Evolutionary conservation across 306 rosid genomes (phyloP).

Genomic region (Prunus armeniaca): DNA sequence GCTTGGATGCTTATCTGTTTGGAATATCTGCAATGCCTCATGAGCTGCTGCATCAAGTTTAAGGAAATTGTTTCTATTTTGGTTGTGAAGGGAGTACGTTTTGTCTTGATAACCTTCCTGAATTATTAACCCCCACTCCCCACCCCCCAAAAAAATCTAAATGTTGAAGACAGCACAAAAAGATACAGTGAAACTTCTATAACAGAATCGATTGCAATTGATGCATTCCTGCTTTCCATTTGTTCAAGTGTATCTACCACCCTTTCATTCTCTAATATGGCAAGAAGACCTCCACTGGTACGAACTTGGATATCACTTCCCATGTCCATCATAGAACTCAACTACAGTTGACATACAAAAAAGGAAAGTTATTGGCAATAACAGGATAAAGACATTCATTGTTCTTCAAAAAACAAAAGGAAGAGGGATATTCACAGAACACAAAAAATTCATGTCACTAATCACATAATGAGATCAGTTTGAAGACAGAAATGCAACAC

Average conservation of each 20-base stretch:
- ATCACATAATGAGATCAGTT: background rate
- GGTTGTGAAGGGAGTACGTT: constrained; percentile 49
- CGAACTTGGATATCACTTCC: constrained; percentile 95
- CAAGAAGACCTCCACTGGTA: constrained; percentile 95
- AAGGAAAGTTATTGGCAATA: background rate
- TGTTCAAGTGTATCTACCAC: constrained; percentile 81
- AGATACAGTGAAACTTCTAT: constrained; percentile 87
- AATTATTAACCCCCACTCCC: background rate
- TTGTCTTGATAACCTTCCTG: constrained; percentile 10
- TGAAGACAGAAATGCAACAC: background rate
- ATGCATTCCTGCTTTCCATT: constrained; percentile 69
- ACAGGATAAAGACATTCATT: constrained; percentile 4
- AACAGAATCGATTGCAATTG: constrained; percentile 76
- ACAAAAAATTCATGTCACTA: background rate
- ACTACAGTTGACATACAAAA: constrained; percentile 38
- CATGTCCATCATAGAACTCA: constrained; percentile 98
- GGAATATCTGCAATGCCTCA: constrained; percentile 97
- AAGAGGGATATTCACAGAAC: background rate
- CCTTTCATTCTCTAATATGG: constrained; percentile 89
- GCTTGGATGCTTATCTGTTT: constrained; percentile 95
- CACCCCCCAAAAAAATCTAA: constrained; percentile 1
- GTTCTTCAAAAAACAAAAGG: background rate
- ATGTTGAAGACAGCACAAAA: constrained; percentile 20
- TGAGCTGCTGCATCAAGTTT: constrained; percentile 91
- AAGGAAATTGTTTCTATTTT: constrained; percentile 75